Evolutionary conservation across 1,284 basidiomycete species (phyloP), one percentile per base, ranked within the genome.

Genomic region (Leccinum huronense): DNA sequence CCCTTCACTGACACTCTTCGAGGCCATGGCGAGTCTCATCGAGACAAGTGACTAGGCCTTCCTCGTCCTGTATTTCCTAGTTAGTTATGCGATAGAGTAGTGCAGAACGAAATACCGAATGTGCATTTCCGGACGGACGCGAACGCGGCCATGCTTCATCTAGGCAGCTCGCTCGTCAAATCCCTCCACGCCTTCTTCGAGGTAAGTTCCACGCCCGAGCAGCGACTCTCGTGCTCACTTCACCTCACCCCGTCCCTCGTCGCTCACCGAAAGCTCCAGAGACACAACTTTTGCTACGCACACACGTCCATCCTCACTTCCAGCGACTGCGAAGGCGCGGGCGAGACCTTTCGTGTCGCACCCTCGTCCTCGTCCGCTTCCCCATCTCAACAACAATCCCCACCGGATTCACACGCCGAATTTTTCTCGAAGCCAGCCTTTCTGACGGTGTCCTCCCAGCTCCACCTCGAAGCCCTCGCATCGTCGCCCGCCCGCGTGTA

Each of bases 1-100:
- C 95, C 97, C 76, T 98, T 98, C 69, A 98, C 94, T 8, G 90
- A 84, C 58, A 99, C 80, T 77, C 96, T 98, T 63, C 94, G 85
- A 14, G 97, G 97, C 75, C 97, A 76, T 99, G 97, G 65, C 97
- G 87, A 7, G 97, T 94, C 81, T 99, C 97, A 72, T 99, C 97
- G 65, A 98, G 81, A 74, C 96, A 98, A 10, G 97, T 98, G 6
- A 99, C 97, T n/a, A 99, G 79, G 27, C 91, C 96, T 61, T 98
- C 95, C 40, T 84, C 80, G 68, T 91, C 90, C 93, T 95, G 1
- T 30, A 9, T 30, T 64, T 33, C 64, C 45, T 27, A 11, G 56
- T 68, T 30, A 64, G 53, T 2, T 61, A 63, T 65, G 56, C 30
- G 31, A 63, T 14, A 27, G 36, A 34, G 42, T 56, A 45, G 27